A percentile compares a stretch with the other conserved stretches of the same genome.
These are phyloP conservation scores for Epichloe typhina DNA, from an alignment of 2,329 filamentous ascomycete genomes.

Conservation along the genomic window DNA sequence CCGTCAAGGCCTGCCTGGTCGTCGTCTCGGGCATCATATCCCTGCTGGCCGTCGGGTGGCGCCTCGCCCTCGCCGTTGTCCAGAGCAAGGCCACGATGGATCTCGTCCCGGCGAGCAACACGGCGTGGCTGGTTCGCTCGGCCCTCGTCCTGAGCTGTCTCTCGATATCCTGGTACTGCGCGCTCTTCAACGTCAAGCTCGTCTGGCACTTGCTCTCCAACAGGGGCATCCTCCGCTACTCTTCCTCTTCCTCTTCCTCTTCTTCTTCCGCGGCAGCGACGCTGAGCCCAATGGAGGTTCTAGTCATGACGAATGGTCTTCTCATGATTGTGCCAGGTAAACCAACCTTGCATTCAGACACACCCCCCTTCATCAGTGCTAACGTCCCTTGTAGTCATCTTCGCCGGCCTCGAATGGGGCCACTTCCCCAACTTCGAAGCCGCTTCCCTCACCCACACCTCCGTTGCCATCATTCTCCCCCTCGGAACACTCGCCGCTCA, in stretches of 20 bases:
- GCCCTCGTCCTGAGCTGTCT: conserved; percentile 26
- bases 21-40: conserved; percentile 23
- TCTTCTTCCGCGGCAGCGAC: conserved; percentile 5
- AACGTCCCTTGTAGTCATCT: conserved; percentile 28
- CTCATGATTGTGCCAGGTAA: conserved; percentile 44
- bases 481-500: conserved; percentile 39
- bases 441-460: conserved; percentile 34
- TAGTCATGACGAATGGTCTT: conserved; percentile 41
- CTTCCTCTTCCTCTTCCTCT: conserved; percentile 15
- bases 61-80: conserved; percentile 22
- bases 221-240: conserved; percentile 31
- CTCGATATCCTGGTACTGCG: conserved; percentile 40
- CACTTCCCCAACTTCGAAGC: conserved; percentile 32
- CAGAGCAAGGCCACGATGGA: conserved; percentile 21
- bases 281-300: conserved; percentile 38
- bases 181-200: conserved; percentile 40
- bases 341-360: conserved; percentile 7
- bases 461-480: conserved; percentile 37
- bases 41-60: conserved; percentile 18
- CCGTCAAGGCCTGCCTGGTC: conserved; percentile 19
- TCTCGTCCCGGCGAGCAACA: conserved; percentile 10
- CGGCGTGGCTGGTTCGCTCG: conserved; percentile 25
- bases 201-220: conserved; percentile 33
- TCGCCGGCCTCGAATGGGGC: conserved; percentile 33
- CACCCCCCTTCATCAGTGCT: background rate